Evolutionary conservation across 2,329 filamentous ascomycete genomes (phyloP), one percentile per base, ranked within the genome.

Genomic region (Hypoxylon sp.): DNA sequence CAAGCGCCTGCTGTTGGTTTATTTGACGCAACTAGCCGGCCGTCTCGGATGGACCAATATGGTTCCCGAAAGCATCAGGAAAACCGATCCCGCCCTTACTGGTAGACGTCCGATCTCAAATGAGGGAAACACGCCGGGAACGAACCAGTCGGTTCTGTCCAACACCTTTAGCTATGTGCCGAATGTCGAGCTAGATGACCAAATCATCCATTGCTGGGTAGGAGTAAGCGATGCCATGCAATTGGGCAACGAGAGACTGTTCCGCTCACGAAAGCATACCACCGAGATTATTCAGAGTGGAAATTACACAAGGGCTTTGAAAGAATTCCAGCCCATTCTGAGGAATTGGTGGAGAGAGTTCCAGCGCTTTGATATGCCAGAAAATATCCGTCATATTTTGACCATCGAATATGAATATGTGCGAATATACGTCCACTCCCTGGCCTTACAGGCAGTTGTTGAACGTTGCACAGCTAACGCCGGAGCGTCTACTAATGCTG

Each of bases 371-470:
- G 87, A 88, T 62, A 85, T 92, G 58, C 90, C 90, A 2, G 87
- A 83, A 22, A 91, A 87, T 70, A 90, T 90, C 72, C 83, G 87
- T 31, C 90, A 94, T 77, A 95, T 98, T 65, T 85, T 99, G 31
- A 91, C 90, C 6, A 98, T 98, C 72, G 96, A 99, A 82, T 98
- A 96, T 77, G 94, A 98, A 77, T 98, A 98, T 78, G 94, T 95
- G 27, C 89, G 95, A 75, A 92, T 98, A 56, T 98, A 98, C 77
- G 88, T 98, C 82, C 98, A 98, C 79, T 97, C 95, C 0, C 85
- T 99, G 1, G 95, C 95, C 1, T 84, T 99, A 1, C 96, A 99
- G 81, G 96, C 96, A 22, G 94, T 98, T 2, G 94, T 98, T 5
- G 95, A 98, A 80, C 89, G 95, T 67, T 97, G 93, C 81, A 95